Conservation (phyloP, 495 filamentous ascomycete genomes). For the Neurospora sublineolata region DNA sequence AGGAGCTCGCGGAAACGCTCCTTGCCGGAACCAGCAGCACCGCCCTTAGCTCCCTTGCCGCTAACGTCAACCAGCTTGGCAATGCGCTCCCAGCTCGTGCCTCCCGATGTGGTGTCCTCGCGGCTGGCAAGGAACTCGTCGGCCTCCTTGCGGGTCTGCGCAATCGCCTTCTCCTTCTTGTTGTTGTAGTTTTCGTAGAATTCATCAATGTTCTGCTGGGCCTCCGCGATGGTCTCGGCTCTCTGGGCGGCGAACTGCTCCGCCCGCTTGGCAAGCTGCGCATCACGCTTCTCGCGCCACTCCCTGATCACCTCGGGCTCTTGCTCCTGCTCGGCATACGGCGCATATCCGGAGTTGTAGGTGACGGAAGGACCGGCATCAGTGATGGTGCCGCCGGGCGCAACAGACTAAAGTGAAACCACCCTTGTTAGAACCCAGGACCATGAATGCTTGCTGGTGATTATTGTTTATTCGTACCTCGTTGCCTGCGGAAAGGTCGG, state of each 20-base stretch:
- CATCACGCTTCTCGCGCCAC: constrained; percentile 86
- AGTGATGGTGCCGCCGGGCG: constrained; percentile 81
- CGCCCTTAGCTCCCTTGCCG: constrained; percentile 79
- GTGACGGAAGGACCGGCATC: constrained; percentile 46
- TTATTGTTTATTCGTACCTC: constrained; percentile 46
- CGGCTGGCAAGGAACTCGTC: constrained; percentile 81
- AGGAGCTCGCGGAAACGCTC: constrained; percentile 89
- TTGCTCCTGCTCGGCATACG: constrained; percentile 50
- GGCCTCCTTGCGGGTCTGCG: constrained; percentile 79
- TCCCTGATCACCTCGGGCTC: constrained; percentile 80
- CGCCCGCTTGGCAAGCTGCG: constrained; percentile 61
- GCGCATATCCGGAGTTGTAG: constrained; percentile 56
- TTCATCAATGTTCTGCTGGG: constrained; percentile 84
- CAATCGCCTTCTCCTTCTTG: constrained; percentile 84
- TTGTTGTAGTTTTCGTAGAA: constrained; percentile 99
- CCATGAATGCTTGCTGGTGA: background rate
- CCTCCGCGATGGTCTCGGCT: constrained; percentile 68
- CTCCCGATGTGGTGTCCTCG: constrained; percentile 84
- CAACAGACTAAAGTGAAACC: constrained; percentile 52
- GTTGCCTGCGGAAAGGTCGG: constrained; percentile 66
- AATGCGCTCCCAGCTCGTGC: constrained; percentile 97
- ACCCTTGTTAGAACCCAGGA: constrained; percentile 12
- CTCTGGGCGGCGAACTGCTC: constrained; percentile 69
- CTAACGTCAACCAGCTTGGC: constrained; percentile 92
- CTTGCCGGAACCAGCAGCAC: constrained; percentile 80